Evolutionary conservation across 805 yeast genomes (phyloP).

Genomic region (Wickerhamiella brachini): DNA sequence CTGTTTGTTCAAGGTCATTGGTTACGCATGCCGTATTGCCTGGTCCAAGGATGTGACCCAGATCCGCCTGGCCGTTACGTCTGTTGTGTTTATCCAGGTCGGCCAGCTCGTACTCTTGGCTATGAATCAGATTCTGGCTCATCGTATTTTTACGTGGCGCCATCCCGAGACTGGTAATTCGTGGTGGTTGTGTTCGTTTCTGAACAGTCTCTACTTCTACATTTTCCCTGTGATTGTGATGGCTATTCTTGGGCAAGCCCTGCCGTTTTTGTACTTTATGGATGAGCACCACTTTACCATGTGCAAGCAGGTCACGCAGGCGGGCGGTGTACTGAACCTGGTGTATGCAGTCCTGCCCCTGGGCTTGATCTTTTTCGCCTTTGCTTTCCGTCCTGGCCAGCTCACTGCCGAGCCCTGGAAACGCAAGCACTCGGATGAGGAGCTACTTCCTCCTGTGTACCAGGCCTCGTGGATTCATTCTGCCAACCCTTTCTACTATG

Average conservation of each 20-base stretch:
- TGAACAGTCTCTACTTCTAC: constrained; percentile 37
- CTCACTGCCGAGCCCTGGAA: constrained; percentile 22
- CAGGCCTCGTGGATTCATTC: constrained; percentile 72
- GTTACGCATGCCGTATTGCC: constrained; percentile 41
- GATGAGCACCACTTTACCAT: constrained; percentile 31
- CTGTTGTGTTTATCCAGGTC: constrained; percentile 40
- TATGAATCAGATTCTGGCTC: constrained; percentile 51
- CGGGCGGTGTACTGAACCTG: constrained; percentile 34
- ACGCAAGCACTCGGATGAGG: constrained; percentile 23
- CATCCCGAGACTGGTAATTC: constrained; percentile 58
- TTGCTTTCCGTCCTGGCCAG: constrained; percentile 39
- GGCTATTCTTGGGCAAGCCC: constrained; percentile 50
- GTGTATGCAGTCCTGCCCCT: constrained; percentile 43
- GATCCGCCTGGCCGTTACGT: constrained; percentile 39
- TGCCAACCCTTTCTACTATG: constrained; percentile 45
- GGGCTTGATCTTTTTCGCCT: constrained; percentile 37
- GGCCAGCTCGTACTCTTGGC: constrained; percentile 48
- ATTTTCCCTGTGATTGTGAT: constrained; percentile 48
- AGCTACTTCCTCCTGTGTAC: constrained; percentile 24
- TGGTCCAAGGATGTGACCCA: constrained; percentile 44
- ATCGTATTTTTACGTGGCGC: constrained; percentile 61
- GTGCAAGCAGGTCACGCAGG: constrained; percentile 43
- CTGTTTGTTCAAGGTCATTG: constrained; percentile 39
- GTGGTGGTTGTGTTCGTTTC: constrained; percentile 34
- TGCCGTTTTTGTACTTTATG: constrained; percentile 47